Conservation (phyloP, 352 stramenopile genomes). For the Phytopythium litorale region DNA sequence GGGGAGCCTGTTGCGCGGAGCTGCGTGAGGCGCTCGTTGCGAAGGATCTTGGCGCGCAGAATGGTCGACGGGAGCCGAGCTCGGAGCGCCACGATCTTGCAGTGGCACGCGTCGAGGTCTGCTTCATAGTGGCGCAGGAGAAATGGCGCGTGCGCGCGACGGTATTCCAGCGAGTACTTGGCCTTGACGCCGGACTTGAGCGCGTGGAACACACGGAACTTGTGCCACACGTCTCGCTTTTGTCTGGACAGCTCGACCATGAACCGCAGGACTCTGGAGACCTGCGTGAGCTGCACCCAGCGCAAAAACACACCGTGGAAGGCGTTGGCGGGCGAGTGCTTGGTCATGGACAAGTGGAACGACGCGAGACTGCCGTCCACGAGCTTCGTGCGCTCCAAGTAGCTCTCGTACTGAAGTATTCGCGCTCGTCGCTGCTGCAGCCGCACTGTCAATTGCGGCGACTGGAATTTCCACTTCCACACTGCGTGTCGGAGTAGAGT, state of each 20-base stretch:
- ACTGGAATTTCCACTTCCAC: constrained; percentile 53
- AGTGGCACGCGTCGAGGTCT: constrained; percentile 46
- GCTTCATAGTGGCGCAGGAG: constrained; percentile 35
- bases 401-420: constrained; percentile 39
- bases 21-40: constrained; percentile 22
- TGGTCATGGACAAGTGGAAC: constrained; percentile 30
- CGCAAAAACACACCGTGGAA: constrained; percentile 47
- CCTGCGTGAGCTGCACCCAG: constrained; percentile 56
- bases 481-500: constrained; percentile 37
- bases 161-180: constrained; percentile 36
- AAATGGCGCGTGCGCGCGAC: constrained; percentile 22
- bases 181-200: constrained; percentile 36
- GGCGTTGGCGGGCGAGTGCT: constrained; percentile 38
- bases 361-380: constrained; percentile 29
- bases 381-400: constrained; percentile 19
- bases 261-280: constrained; percentile 16
- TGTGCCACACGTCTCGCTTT: constrained; percentile 31
- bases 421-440: constrained; percentile 30
- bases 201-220: constrained; percentile 36
- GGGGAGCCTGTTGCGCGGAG: constrained; percentile 41
- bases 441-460: constrained; percentile 25
- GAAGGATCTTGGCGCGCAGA: constrained; percentile 20
- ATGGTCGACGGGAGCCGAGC: constrained; percentile 24
- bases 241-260: constrained; percentile 20
- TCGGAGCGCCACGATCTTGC: constrained; percentile 38